Conservation (phyloP, 257 asterid genomes). For the Ligustrum vulgare region DNA sequence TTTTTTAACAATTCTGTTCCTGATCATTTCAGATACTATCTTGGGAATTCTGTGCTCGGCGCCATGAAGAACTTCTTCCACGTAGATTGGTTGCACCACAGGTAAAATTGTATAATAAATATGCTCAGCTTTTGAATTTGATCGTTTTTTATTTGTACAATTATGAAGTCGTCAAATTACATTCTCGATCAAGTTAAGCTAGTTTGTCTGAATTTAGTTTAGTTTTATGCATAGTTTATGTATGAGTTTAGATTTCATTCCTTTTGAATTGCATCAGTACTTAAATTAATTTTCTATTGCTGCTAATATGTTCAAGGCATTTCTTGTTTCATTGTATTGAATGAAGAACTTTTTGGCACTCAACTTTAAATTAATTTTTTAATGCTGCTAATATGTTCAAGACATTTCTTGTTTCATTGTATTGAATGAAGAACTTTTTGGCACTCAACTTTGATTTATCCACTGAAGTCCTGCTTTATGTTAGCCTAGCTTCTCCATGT, state of each 20-base stretch:
- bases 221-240: background rate
- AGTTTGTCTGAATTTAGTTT: background rate
- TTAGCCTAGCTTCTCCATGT: background rate
- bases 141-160: background rate
- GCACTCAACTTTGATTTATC: background rate
- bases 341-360: no score
- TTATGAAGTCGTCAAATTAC: background rate
- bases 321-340: background rate
- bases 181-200: background rate
- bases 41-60: slow-evolving; percentile 97
- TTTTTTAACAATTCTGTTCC: slow-evolving; percentile 17
- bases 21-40: slow-evolving; percentile 58
- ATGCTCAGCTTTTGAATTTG: slow-evolving; percentile 11
- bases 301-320: background rate
- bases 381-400: no score
- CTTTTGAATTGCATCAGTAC: no score
- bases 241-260: background rate
- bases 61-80: slow-evolving; percentile 96
- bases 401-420: background rate
- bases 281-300: no score
- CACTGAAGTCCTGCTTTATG: slow-evolving; percentile 7
- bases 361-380: no score
- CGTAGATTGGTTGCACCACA: slow-evolving; percentile 94
- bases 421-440: background rate
- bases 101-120: slow-evolving; percentile 38